A percentile compares a stretch with the other conserved stretches of the same genome.
phyloP scores from a whole-genome alignment of 2,329 filamentous ascomycete species.

The Paraphoma sp. region DNA sequence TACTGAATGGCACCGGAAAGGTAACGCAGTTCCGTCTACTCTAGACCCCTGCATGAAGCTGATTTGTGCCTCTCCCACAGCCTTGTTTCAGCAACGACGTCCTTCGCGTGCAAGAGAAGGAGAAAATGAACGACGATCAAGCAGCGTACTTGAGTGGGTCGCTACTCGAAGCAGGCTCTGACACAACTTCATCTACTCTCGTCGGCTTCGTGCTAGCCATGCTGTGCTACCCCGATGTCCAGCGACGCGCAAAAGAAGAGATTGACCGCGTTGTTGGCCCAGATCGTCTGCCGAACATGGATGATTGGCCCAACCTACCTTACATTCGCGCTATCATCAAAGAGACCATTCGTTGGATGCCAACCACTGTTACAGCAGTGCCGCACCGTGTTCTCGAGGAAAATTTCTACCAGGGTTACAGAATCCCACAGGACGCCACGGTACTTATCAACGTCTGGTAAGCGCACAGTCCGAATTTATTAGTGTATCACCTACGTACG shows the following conservation, averaged over 20 bases:
- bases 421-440: neutral
- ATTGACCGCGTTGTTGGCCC: neutral
- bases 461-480: neutral
- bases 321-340: neutral
- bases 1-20: neutral
- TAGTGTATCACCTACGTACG: too few species aligned
- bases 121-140: neutral
- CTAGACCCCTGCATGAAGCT: too few species aligned
- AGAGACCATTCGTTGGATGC: neutral
- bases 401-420: neutral
- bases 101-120: neutral
- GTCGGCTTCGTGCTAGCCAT: neutral
- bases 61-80: neutral
- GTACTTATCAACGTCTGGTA: neutral
- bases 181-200: neutral
- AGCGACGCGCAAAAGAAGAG: neutral
- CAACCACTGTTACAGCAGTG: neutral
- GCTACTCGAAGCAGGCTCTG: neutral
- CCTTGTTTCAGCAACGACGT: neutral
- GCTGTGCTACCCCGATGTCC: neutral
- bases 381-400: neutral
- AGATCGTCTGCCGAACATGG: neutral
- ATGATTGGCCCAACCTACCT: neutral
- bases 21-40: neutral
- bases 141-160: neutral